Conservation (phyloP, 306 rosid genomes). For the Cyclanthera cordifolia region DNA sequence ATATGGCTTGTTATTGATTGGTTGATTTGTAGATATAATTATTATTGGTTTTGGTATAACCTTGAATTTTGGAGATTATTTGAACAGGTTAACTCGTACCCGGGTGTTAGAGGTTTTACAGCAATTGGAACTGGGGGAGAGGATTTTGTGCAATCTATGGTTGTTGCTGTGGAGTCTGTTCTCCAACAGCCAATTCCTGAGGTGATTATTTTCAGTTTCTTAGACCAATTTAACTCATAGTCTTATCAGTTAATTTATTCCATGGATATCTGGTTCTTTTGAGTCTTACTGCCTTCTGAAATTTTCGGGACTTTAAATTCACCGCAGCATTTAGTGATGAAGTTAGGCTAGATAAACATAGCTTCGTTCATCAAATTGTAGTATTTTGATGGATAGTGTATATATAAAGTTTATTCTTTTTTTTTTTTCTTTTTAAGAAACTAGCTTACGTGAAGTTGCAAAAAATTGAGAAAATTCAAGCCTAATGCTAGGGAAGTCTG, state of each 20-base stretch:
- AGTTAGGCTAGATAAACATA: neutral
- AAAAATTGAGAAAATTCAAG: too few relatives aligned
- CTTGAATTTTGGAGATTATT: too few relatives aligned
- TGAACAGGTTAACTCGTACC: constrained; percentile 75
- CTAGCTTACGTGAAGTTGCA: too few relatives aligned
- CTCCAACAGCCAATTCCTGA: constrained; percentile 17
- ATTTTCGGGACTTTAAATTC: neutral
- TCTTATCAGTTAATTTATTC: neutral
- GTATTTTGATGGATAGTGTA: too few relatives aligned
- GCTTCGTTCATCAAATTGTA: neutral
- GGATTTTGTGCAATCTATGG: constrained; percentile 15
- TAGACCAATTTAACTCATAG: neutral
- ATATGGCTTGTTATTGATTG: neutral
- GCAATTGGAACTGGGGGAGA: constrained; percentile 63
- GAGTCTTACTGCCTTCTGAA: neutral
- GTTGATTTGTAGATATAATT: neutral
- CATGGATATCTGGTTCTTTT: neutral
- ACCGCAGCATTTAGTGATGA: neutral
- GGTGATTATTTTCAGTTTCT: constrained; percentile 10
- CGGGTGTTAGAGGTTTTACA: constrained; percentile 81
- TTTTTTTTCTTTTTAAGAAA: too few relatives aligned
- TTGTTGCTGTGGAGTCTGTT: constrained; percentile 12
- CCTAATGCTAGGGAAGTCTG: too few relatives aligned
- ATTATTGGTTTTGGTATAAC: neutral
- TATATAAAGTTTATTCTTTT: too few relatives aligned